Base-by-base conservation (phyloP, 768 basidiomycete genomes). In the Leucocoprinus leucothites region DNA sequence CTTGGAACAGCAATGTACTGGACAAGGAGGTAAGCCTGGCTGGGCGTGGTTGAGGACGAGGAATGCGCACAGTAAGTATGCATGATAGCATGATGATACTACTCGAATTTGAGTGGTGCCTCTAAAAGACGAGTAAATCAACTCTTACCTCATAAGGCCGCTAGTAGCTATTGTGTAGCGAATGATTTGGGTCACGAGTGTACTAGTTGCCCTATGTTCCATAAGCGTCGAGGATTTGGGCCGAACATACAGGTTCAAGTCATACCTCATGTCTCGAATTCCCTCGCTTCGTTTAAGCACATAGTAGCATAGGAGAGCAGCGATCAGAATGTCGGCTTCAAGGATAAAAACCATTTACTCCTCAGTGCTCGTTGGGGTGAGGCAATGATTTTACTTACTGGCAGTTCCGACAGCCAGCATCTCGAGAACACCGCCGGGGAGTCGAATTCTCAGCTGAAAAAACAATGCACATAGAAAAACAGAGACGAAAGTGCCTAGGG, bases 281-380 rank as follows among this genome's bases (percentile, higher is more conserved):
- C 46, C 35, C 44, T 26, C 25, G 7, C 51, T 47, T 48, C 36
- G 42, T 44, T 57, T 19, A 9, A 28, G 51, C n/a, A 62, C 22
- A 48, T 62, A 62, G 28, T 36, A 58, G 36, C 50, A 55, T 16
- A 62, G 49, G 28, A 62, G 45, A 16, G 40, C 21, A 24, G 61
- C 58, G 18, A 62, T 57, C 22, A 54, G 8, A 8, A 60, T 7
- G 46, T 62, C 61, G 22, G 18, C 61, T 62, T n/a, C n/a, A n/a
- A n/a, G n/a, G n/a, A 5, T 11, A 31, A 31, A 31, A 31, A 5
- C 31, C 6, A 11, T 5, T 31, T 5, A 31, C 5, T 11, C 5
- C 31, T 5, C 6, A 5, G 5, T 5, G 11, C 31, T 31, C 5
- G 4, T 19, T 44, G 19, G 11, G 31, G 5, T 5, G 5, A 31